Base-by-base conservation (phyloP, 2,329 filamentous ascomycete species). In the Trichophyton verrucosum region DNA sequence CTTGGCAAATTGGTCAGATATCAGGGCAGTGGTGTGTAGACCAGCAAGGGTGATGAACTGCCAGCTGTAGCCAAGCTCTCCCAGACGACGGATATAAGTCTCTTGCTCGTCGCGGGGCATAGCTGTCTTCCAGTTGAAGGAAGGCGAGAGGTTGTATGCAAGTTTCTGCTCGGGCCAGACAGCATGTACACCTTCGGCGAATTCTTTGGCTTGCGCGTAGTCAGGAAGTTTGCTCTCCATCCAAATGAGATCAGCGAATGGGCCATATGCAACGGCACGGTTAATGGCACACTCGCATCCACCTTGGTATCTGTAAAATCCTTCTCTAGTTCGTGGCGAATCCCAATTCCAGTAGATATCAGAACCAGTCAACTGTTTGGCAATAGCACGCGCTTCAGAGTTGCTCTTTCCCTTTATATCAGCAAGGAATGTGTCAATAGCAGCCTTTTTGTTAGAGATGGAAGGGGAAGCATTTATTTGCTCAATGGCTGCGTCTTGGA, bases 41-140 rank as follows among this genome's bases (percentile, higher is more conserved):
- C 94, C 94, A 3, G 92, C 55, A 42, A 99, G 84, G n/a, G 94
- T 99, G 80, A 99, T 99, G 81, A 99, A 99, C 77, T 99, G 94
- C 94, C 94, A 99, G 84, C 90, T 95, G 83, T 99, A 99, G 65
- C 94, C 94, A 57, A 99, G 83, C 64, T 79, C 71, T 63, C 86
- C 91, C 46, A 99, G 87, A 47, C 94, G 89, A 65, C 86, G 80
- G 79, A 99, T 99, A 79, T 97, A 99, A 20, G 94, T 99, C 79
- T 96, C 90, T 78, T 99, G 94, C 74, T 97, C 92, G 59, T 82
- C 81, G 66, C 88, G 85, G 51, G 89, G 82, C 91, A 96, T 96
- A 69, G 92, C 94, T 62, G 91, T 82, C 81, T 97, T 97, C 94
- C 94, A 99, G 84, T 99, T 99, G 87, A 99, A 99, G 2, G 91